Evolutionary conservation across 106 monocot genomes (phyloP), one percentile per base, ranked within the genome.

Genomic region (Dactylorhiza incarnata): DNA sequence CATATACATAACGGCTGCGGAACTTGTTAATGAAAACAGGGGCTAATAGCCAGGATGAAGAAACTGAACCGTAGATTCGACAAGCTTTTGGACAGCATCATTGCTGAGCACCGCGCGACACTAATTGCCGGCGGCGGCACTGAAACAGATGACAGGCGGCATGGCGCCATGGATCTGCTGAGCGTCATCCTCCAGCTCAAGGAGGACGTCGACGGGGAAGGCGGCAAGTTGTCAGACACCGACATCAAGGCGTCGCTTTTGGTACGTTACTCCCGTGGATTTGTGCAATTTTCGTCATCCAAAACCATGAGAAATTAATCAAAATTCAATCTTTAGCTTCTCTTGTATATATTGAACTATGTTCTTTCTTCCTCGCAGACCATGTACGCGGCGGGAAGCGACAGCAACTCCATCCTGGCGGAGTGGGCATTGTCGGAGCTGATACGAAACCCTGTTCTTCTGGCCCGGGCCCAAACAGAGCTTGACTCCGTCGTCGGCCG

Each of bases 21-120:
- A 62, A 53, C 3, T 53, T 15, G 6, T 3, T 17, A 61, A 65
- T 29, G 17, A 29, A 24, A 29, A 1, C 78, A 86, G 52, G 81
- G 89, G 14, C 78, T 83, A 50, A 83, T 89, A 37, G 45, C 25
- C 2, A 78, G 55, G 69, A 89, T 89, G 89, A 89, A 89, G 85
- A n/a, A 8, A 26, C 62, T 89, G 46, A 78, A 81, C 74, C 44
- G 56, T 4, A 49, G 70, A 74, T 85, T 62, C 74, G 85, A 89
- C 45, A 65, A 2, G 9, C 74, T 89, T 70, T 51, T 85, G 16
- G 76, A 81, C 59, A 46, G 7, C 62, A 24, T 89, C 45, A 80
- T 89, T 0, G 82, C 56, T 9, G 81, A 85, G 81, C 81, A 78
- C 67, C 55, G 68, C 24, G 51, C 23, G 43, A 51, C n/a, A 54